Evolutionary conservation across 306 rosid genomes (phyloP).

Genomic region (Prosopis cineraria): DNA sequence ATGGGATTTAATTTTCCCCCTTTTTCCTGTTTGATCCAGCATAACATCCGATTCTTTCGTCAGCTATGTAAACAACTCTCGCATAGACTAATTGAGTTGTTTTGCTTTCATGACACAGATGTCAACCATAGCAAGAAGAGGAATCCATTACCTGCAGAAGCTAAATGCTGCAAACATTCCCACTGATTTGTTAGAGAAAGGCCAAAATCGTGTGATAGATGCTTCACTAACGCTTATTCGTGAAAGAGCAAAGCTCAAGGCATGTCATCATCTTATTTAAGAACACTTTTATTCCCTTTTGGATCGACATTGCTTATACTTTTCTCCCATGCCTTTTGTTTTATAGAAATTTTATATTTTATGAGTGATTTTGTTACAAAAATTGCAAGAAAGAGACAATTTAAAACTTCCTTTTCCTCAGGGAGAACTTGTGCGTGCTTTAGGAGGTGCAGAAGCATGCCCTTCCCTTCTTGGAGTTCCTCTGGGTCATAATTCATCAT

Average conservation of each 20-base stretch:
- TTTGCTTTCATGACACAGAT: slow-evolving; percentile 47
- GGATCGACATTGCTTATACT: not conserved
- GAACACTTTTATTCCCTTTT: not conserved
- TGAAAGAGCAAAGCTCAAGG: slow-evolving; percentile 96
- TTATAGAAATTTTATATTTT: not conserved
- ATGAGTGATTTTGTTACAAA: slow-evolving; percentile 20
- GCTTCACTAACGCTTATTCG: slow-evolving; percentile 97
- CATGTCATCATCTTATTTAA: slow-evolving; percentile 24
- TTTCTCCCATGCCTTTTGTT: not conserved
- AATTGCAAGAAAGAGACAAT: slow-evolving; percentile 6
- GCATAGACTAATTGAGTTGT: not conserved
- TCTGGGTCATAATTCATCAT: slow-evolving; percentile 93
- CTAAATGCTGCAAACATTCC: slow-evolving; percentile 65
- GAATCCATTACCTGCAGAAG: slow-evolving; percentile 62
- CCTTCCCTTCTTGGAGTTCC: slow-evolving; percentile 96
- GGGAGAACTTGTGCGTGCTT: slow-evolving; percentile 95
- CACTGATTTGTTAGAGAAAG: slow-evolving; percentile 60
- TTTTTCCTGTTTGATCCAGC: not conserved
- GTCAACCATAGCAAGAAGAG: slow-evolving; percentile 54
- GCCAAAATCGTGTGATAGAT: slow-evolving; percentile 83
- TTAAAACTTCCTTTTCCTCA: slow-evolving; percentile 34
- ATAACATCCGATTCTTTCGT: not conserved
- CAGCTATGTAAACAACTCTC: not conserved
- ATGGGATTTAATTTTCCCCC: not conserved
- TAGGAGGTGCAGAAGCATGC: slow-evolving; percentile 80